A percentile compares a stretch with the other conserved stretches of the same genome.
Conservation (phyloP, 257 asterid species). For the Rehmannia glutinosa region DNA sequence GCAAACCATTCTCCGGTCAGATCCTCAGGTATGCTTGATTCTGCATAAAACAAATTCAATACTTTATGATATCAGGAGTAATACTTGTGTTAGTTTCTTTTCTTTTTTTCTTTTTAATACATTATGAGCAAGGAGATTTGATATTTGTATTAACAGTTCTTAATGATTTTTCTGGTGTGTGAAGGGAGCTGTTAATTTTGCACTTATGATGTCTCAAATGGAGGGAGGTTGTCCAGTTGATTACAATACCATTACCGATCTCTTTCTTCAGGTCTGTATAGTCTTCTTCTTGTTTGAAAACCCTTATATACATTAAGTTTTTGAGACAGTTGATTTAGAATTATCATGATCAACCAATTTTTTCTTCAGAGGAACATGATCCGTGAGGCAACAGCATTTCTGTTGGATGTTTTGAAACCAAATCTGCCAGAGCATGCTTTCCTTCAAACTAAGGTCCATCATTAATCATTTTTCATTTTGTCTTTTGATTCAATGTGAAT, state of each 20-base stretch:
- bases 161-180: conserved; percentile 20
- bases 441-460: conserved; percentile 91
- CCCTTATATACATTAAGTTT: background rate
- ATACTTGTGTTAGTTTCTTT: background rate
- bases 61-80: background rate
- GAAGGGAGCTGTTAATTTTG: conserved; percentile 99
- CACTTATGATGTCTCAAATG: conserved; percentile 99
- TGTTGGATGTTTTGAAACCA: conserved; percentile 97
- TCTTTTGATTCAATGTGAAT: background rate
- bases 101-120: too few relatives aligned
- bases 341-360: conserved; percentile 12
- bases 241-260: conserved; percentile 96
- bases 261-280: conserved; percentile 83
- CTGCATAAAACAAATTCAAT: background rate
- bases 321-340: conserved; percentile 7
- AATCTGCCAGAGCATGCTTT: conserved; percentile 90
- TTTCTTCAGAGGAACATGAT: conserved; percentile 86
- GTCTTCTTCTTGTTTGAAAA: background rate
- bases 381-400: conserved; percentile 98
- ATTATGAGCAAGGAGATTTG: background rate
- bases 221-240: conserved; percentile 99
- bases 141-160: background rate
- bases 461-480: background rate
- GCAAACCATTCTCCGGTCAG: conserved; percentile 98
- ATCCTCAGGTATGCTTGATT: conserved; percentile 80